Conservation (phyloP, 2,329 filamentous ascomycete species). For the Tolypocladium pustulatum region DNA sequence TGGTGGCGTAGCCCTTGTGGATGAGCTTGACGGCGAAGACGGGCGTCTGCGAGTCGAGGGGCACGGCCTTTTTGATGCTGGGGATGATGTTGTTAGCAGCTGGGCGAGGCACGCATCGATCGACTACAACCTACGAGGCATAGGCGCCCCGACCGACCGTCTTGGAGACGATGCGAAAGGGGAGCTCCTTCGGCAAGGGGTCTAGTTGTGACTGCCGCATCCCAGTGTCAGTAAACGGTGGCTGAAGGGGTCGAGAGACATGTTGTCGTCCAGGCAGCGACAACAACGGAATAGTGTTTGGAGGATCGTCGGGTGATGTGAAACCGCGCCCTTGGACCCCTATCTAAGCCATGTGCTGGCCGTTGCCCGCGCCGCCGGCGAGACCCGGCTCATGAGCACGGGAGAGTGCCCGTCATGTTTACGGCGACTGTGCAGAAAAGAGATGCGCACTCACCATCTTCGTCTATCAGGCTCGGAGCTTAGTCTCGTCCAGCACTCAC, state of each 20-base stretch:
- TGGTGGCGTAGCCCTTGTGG: slow-evolving; percentile 89
- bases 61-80: slow-evolving; percentile 89
- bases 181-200: slow-evolving; percentile 73
- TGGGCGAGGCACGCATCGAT: not conserved
- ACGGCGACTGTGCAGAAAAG: not conserved
- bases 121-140: slow-evolving; percentile 60
- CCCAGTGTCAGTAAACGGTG: not conserved
- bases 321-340: not conserved
- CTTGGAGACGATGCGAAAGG: slow-evolving; percentile 90
- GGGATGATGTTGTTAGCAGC: slow-evolving; percentile 4
- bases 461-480: not conserved
- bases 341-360: not conserved
- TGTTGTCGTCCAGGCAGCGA: not conserved
- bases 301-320: not conserved
- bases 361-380: not conserved
- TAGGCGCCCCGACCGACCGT: slow-evolving; percentile 96
- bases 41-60: slow-evolving; percentile 55
- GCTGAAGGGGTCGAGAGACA: not conserved
- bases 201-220: slow-evolving; percentile 74
- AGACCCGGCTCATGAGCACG: not conserved
- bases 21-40: slow-evolving; percentile 98
- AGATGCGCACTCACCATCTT: not conserved
- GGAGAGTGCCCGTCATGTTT: not conserved
- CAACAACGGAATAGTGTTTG: not conserved
- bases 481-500: not conserved